A percentile compares a stretch with the other conserved stretches of the same genome.
Evolutionary conservation across 2,329 filamentous ascomycete species (phyloP).

Genomic region (Parafenestella ontariensis): DNA sequence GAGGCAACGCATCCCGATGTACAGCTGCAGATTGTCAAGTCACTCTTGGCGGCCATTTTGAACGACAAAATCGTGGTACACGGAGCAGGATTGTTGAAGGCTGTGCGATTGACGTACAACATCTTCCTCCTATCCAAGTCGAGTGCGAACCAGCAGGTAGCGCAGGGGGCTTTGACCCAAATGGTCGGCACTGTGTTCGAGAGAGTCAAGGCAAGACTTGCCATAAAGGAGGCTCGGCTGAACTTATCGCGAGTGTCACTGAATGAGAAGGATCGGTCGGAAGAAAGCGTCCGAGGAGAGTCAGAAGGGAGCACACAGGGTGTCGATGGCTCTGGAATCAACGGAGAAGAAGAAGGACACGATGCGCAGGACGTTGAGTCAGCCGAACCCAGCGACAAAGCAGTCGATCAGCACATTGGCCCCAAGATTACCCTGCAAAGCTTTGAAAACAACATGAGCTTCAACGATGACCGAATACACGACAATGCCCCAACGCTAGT

Average conservation of each 20-base stretch:
- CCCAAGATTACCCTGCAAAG: slow-evolving; percentile 71
- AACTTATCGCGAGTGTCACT: slow-evolving; percentile 58
- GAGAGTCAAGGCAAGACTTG: slow-evolving; percentile 83
- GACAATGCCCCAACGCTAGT: slow-evolving; percentile 73
- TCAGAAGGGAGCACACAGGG: slow-evolving; percentile 29
- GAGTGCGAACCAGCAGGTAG: slow-evolving; percentile 93
- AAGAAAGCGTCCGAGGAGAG: slow-evolving; percentile 40
- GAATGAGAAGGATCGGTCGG: slow-evolving; percentile 44
- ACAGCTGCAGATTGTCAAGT: slow-evolving; percentile 98
- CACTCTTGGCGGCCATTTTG: slow-evolving; percentile 88
- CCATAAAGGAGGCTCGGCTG: slow-evolving; percentile 82
- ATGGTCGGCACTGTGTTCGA: slow-evolving; percentile 99
- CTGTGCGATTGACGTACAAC: slow-evolving; percentile 97
- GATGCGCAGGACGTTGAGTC: slow-evolving; percentile 45
- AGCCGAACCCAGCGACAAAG: slow-evolving; percentile 52
- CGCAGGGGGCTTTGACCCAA: slow-evolving; percentile 94
- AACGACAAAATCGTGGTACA: slow-evolving; percentile 99
- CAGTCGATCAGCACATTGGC: slow-evolving; percentile 57
- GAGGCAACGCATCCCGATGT: slow-evolving; percentile 91
- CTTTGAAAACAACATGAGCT: slow-evolving; percentile 71
- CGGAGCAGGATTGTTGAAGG: slow-evolving; percentile 92
- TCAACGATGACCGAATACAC: slow-evolving; percentile 70
- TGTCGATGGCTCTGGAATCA: slow-evolving; percentile 31
- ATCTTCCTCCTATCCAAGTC: slow-evolving; percentile 96
- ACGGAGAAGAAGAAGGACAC: slow-evolving; percentile 52